Conservation (phyloP, 352 stramenopile species). For the Phytophthora europaea region DNA sequence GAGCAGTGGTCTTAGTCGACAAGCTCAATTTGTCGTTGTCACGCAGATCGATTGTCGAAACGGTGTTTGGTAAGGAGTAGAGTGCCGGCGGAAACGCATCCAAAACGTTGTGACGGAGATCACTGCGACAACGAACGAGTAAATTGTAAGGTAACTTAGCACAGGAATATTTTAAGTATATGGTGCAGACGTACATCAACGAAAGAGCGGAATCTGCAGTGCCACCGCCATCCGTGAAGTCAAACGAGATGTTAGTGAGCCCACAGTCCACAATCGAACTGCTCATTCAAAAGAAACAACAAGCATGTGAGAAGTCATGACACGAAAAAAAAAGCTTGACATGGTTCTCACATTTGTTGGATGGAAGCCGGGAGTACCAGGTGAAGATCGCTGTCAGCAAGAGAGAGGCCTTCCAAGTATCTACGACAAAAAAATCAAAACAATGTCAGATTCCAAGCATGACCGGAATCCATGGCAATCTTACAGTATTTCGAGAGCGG, state of each 20-base stretch:
- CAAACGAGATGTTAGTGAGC: constrained; percentile 51
- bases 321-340: neutral
- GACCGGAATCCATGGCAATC: neutral
- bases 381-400: constrained; percentile 44
- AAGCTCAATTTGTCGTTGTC: constrained; percentile 49
- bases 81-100: constrained; percentile 17
- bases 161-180: neutral
- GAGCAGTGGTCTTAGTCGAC: constrained; percentile 30
- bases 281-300: neutral
- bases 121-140: constrained; percentile 29
- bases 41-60: constrained; percentile 52
- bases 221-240: constrained; percentile 43
- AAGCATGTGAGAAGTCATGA: constrained; percentile 7
- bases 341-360: constrained; percentile 47
- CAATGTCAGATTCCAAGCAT: constrained; percentile 11
- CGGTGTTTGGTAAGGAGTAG: constrained; percentile 12
- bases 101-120: constrained; percentile 58
- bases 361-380: constrained; percentile 58
- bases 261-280: constrained; percentile 57
- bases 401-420: constrained; percentile 51
- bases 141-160: neutral
- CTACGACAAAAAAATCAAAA: constrained; percentile 30
- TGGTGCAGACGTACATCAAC: constrained; percentile 32
- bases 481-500: constrained; percentile 55
- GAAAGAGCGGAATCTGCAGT: constrained; percentile 33